These are phyloP conservation scores for Geotrichum citri-aurantii DNA, from an alignment of 1,139 yeast species.

Conservation along the genomic window DNA sequence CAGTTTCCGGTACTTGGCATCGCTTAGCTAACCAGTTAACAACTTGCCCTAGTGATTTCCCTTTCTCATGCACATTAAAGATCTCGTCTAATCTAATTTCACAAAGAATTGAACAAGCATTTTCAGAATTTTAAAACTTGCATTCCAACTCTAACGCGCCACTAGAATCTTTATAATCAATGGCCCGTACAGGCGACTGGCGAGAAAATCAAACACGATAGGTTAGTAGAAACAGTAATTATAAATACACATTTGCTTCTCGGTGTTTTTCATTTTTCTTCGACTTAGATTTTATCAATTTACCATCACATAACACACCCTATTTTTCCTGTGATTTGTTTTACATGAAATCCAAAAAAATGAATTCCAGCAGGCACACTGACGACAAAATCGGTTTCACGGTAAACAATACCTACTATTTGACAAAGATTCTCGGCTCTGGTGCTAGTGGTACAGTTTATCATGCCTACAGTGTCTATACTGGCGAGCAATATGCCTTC, in stretches of 20 bases:
- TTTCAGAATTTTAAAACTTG: neutral
- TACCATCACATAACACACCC: neutral
- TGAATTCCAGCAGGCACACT: neutral
- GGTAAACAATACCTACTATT: conserved; percentile 9
- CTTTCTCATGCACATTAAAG: neutral
- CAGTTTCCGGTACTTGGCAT: neutral
- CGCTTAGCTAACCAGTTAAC: neutral
- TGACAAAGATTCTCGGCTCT: conserved; percentile 57
- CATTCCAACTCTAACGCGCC: neutral
- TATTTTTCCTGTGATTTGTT: neutral
- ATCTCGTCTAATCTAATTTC: neutral
- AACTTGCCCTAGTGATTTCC: too few relatives aligned
- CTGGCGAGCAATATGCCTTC: conserved; percentile 57
- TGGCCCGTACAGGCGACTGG: too few relatives aligned
- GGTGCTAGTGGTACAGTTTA: conserved; percentile 89
- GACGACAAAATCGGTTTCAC: conserved; percentile 5
- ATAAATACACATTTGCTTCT: too few relatives aligned
- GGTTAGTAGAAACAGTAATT: neutral
- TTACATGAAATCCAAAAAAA: neutral
- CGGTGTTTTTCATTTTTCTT: neutral
- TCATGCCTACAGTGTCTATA: conserved; percentile 51
- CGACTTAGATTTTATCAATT: too few relatives aligned
- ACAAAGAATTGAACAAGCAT: neutral
- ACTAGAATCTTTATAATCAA: neutral
- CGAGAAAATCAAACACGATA: neutral